Conservation (phyloP, 1,139 yeast species). For the Candida sanyaensis region DNA sequence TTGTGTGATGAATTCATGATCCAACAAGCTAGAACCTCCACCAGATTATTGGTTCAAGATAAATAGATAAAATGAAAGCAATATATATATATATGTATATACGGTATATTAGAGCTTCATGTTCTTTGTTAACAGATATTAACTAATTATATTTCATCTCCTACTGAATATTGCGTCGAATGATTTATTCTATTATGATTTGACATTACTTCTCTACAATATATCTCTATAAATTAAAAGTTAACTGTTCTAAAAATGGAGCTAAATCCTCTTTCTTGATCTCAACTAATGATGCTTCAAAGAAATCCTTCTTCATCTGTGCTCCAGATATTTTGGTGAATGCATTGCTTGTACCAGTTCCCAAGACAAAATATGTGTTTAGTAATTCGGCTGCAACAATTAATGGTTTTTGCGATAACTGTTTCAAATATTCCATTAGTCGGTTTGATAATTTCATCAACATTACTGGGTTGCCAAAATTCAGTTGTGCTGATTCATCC, state of each 20-base stretch:
- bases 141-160: no score
- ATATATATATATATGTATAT: background rate
- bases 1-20: constrained; percentile 82
- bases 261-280: constrained; percentile 83
- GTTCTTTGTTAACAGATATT: background rate
- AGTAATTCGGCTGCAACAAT: constrained; percentile 86
- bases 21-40: constrained; percentile 78
- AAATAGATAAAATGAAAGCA: constrained; percentile 1
- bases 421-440: constrained; percentile 89
- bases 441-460: constrained; percentile 83
- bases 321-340: constrained; percentile 87
- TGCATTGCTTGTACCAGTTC: constrained; percentile 67
- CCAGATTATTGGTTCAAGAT: constrained; percentile 19
- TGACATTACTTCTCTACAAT: no score
- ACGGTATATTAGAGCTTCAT: background rate
- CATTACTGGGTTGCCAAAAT: constrained; percentile 85
- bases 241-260: constrained; percentile 80
- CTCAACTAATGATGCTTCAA: constrained; percentile 92
- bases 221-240: constrained; percentile 21
- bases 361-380: constrained; percentile 81
- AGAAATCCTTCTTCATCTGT: constrained; percentile 86
- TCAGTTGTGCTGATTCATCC: constrained; percentile 72
- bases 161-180: no score
- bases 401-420: constrained; percentile 72
- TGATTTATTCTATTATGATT: no score